Base-by-base conservation (phyloP, 2,329 filamentous ascomycete genomes). In the Ascochyta clinopodiicola region DNA sequence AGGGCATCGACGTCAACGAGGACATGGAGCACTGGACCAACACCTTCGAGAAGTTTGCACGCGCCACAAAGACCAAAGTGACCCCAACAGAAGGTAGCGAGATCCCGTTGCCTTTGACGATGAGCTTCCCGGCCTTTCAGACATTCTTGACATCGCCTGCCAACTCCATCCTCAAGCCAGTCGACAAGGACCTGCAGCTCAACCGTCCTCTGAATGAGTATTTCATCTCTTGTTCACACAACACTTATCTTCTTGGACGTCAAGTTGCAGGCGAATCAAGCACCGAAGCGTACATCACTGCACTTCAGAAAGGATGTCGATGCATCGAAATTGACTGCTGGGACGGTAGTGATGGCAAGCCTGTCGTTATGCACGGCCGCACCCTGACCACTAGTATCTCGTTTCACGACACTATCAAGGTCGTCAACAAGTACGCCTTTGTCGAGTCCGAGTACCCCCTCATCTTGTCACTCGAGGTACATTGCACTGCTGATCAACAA, bases 271-370 rank as follows among this genome's bases (percentile, higher is more conserved):
- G 94, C 25, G 86, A 90, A 39, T 97, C 95, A 2, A 98, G 93
- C 70, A 90, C 96, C 2, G 95, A 99, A 75, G 92, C 92, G 38
- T 99, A 99, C 77, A 96, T 98, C 66, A 87, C 88, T 8, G 91
- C 93, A 3, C 83, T 99, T 6, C 88, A 91, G 60, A 89, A 91
- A 57, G 93, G 93, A 8, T 99, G 95, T 73, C 90, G 95, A 44
- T 98, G 95, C 74, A 88, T 99, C 40, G 95, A 99, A 77, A 92
- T 99, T 47, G 95, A 99, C 76, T 98, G 94, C 77, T 99, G 95
- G 95, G 92, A 99, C 75, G 95, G 95, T 15, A 84, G 86, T 47
- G 89, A 96, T 71, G 92, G 91, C 35, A 86, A 91, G 67, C 95
- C 95, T 0, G 86, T 92, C 48, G 95, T 99, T 29, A 92, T 91